phyloP scores from a whole-genome alignment of 1,139 yeast species.

The Sugiyamaella xylanicola region DNA sequence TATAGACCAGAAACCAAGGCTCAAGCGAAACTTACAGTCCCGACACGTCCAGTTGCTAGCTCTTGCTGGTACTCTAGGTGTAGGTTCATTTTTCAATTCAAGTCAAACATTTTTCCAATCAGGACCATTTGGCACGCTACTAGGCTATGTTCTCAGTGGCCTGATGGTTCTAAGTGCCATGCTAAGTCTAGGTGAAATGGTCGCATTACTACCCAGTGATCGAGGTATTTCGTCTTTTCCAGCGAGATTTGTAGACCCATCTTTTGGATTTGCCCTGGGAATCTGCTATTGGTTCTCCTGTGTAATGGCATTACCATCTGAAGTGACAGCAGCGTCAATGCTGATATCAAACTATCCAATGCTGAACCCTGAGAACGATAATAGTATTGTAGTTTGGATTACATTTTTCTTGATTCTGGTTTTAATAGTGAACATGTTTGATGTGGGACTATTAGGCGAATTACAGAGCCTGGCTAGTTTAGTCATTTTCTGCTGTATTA shows the following conservation, averaged over 20 bases:
- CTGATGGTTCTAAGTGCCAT: constrained; percentile 67
- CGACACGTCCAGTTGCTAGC: constrained; percentile 82
- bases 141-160: constrained; percentile 72
- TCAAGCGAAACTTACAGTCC: constrained; percentile 59
- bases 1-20: constrained; percentile 22
- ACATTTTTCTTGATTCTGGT: constrained; percentile 56
- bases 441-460: constrained; percentile 75
- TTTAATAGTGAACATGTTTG: constrained; percentile 59
- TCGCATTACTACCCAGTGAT: constrained; percentile 76
- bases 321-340: constrained; percentile 76
- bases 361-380: constrained; percentile 51
- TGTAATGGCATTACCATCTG: constrained; percentile 74
- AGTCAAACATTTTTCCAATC: constrained; percentile 77
- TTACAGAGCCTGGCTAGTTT: constrained; percentile 66
- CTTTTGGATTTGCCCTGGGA: constrained; percentile 82
- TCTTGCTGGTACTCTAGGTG: constrained; percentile 80
- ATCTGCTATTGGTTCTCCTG: constrained; percentile 77
- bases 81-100: constrained; percentile 74
- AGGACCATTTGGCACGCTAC: constrained; percentile 78
- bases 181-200: constrained; percentile 83
- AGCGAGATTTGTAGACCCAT: constrained; percentile 79
- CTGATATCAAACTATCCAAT: constrained; percentile 67
- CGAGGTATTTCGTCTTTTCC: constrained; percentile 66
- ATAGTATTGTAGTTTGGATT: constrained; percentile 67
- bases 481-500: constrained; percentile 57